phyloP scores from a whole-genome alignment of 495 filamentous ascomycete species.

The Aspergillus bridgeri region DNA sequence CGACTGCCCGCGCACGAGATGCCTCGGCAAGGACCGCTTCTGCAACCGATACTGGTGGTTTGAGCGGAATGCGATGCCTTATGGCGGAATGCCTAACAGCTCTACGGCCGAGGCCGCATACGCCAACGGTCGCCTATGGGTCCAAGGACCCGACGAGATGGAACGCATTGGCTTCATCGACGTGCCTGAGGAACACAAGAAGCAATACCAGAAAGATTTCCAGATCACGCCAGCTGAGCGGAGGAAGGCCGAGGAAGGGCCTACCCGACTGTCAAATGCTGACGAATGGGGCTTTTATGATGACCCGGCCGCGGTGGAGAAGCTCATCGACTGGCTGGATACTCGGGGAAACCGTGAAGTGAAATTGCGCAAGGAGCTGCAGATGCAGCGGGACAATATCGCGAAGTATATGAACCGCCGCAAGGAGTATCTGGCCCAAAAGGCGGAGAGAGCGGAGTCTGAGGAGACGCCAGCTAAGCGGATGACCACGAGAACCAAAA shows the following conservation, averaged over 20 bases:
- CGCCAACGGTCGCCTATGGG: conserved; percentile 92
- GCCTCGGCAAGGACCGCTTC: conserved; percentile 89
- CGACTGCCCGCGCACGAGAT: conserved; percentile 83
- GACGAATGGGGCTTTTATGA: conserved; percentile 89
- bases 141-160: conserved; percentile 89
- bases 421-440: conserved; percentile 61
- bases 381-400: conserved; percentile 73
- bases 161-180: conserved; percentile 85
- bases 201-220: conserved; percentile 59
- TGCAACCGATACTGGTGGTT: conserved; percentile 99
- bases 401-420: conserved; percentile 74
- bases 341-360: conserved; percentile 75
- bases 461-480: conserved; percentile 60
- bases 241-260: conserved; percentile 81
- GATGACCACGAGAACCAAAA: conserved; percentile 74
- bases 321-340: conserved; percentile 85
- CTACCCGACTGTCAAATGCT: conserved; percentile 72
- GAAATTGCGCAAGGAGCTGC: conserved; percentile 81
- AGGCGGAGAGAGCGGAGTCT: conserved; percentile 50
- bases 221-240: conserved; percentile 79
- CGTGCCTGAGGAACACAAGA: conserved; percentile 62
- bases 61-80: conserved; percentile 97
- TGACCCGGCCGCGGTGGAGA: conserved; percentile 69
- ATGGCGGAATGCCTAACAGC: conserved; percentile 78
- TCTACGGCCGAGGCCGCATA: conserved; percentile 85